Evolutionary conservation across 495 filamentous ascomycete species (phyloP), one percentile per base, ranked within the genome.

Genomic region (Hyaloscypha variabilis): DNA sequence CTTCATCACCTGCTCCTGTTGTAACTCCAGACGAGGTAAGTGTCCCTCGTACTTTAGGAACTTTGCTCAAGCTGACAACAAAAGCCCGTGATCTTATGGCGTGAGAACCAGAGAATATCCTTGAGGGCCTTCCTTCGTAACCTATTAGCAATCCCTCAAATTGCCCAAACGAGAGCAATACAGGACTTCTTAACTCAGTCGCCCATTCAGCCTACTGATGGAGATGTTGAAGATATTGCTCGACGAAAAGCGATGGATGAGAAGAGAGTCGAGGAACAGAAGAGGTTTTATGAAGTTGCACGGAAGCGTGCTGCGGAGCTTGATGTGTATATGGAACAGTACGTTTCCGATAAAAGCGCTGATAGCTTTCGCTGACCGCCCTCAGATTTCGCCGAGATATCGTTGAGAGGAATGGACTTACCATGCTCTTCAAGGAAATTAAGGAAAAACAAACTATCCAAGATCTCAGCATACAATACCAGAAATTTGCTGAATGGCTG

Each of bases 291-390:
- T 78, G 94, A 99, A 73, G 91, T 99, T 73, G 95, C 95, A 2
- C 81, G 92, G 65, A 87, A 93, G 74, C 90, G 95, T 58, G 95
- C 95, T 17, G 88, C 90, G 3, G 96, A 97, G 71, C 77, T 99
- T 56, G 96, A 99, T 78, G 90, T 96, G 8, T 97, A 97, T 73
- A 99, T 99, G 95, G 95, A 99, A 77, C 77, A 95, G 88, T 94
- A 83, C 74, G 89, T 83, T 23, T n/a, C 26, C 17, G 31, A 58
- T 13, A 14, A 2, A 24, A 8, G 11, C 24, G 5, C 57, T 46
- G 57, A 14, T 31, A 46, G 21, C 30, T 24, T 24, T 6, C 46
- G 46, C 21, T 59, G 21, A 59, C 57, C 19, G 13, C 25, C 19
- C 24, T 17, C 63, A 82, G 80, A 62, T 86, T 86, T 65, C 83